A percentile compares a stretch with the other conserved stretches of the same genome.
Evolutionary conservation across 257 asterid species (phyloP).

Genomic region (Lithospermum erythrorhizon): DNA sequence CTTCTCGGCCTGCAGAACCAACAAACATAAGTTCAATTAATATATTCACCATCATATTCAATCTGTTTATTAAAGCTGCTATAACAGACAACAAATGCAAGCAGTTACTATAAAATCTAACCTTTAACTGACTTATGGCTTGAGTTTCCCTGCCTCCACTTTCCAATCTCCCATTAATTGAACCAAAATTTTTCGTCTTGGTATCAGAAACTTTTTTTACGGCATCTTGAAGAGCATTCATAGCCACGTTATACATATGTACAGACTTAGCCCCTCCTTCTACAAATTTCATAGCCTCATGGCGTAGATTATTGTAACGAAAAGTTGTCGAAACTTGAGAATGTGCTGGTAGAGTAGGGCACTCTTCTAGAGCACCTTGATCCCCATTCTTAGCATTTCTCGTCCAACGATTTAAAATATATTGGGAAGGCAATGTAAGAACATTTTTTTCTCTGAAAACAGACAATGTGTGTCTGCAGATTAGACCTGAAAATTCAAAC

Average conservation of each 20-base stretch:
- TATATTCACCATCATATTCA: neutral
- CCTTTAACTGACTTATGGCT: conserved; percentile 50
- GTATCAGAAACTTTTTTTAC: conserved; percentile 44
- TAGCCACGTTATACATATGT: conserved; percentile 58
- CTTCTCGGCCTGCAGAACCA: conserved; percentile 61
- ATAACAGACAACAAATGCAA: neutral
- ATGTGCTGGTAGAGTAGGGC: conserved; percentile 22
- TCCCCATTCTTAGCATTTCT: conserved; percentile 50
- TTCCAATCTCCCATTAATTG: conserved; percentile 22
- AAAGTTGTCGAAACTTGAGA: conserved; percentile 36
- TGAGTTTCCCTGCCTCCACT: conserved; percentile 44
- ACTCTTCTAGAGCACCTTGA: conserved; percentile 23
- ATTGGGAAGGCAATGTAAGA: conserved; percentile 59
- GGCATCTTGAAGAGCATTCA: conserved; percentile 69
- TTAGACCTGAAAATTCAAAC: conserved; percentile 71
- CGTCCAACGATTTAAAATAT: conserved; percentile 83
- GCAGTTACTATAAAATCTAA: conserved; percentile 19
- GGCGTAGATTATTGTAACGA: conserved; percentile 49
- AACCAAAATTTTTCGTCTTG: conserved; percentile 36
- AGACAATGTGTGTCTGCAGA: conserved; percentile 71
- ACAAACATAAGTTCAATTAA: neutral
- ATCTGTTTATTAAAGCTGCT: neutral
- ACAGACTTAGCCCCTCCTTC: conserved; percentile 91
- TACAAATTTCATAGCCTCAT: conserved; percentile 71
- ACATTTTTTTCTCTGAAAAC: conserved; percentile 75